Conservation (phyloP, 2,329 filamentous ascomycete species). For the Alternaria arborescens region DNA sequence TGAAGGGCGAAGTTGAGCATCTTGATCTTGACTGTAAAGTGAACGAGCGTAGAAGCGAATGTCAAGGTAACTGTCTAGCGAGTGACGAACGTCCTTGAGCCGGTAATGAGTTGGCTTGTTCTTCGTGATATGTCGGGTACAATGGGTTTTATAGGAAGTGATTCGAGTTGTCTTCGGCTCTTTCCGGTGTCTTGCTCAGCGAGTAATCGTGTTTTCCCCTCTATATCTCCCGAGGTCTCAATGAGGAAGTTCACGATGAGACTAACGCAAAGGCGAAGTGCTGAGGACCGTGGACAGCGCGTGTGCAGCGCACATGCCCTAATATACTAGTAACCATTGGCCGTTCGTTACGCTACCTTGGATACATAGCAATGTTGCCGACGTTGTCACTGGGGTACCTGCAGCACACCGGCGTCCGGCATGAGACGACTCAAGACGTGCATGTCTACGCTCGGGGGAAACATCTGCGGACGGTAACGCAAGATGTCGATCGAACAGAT, state of each 20-base stretch:
- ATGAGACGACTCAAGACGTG: constrained; percentile 6
- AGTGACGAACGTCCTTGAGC: background rate
- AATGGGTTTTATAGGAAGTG: constrained; percentile 6
- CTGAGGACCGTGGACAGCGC: background rate
- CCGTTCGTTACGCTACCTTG: background rate
- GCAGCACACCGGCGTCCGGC: constrained; percentile 2
- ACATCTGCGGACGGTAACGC: constrained; percentile 7
- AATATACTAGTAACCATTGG: constrained; percentile 11
- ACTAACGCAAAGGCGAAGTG: background rate
- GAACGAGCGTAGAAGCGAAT: background rate
- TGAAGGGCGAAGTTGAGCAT: constrained; percentile 40
- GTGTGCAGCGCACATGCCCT: constrained; percentile 17
- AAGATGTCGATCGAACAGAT: constrained; percentile 11
- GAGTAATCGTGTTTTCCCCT: background rate
- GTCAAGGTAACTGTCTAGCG: background rate
- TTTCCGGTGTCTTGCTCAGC: background rate
- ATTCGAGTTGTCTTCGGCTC: background rate
- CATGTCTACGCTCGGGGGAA: constrained; percentile 15
- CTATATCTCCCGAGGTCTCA: background rate
- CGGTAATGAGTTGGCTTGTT: background rate
- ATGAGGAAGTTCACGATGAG: constrained; percentile 10
- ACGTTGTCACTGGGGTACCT: constrained; percentile 10
- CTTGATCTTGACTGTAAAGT: constrained; percentile 2
- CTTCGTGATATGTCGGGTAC: background rate
- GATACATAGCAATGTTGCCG: constrained; percentile 2